These are phyloP conservation scores for Oryza rufipogon DNA, from an alignment of 176 grass and related monocot genomes.

Conservation along the genomic window DNA sequence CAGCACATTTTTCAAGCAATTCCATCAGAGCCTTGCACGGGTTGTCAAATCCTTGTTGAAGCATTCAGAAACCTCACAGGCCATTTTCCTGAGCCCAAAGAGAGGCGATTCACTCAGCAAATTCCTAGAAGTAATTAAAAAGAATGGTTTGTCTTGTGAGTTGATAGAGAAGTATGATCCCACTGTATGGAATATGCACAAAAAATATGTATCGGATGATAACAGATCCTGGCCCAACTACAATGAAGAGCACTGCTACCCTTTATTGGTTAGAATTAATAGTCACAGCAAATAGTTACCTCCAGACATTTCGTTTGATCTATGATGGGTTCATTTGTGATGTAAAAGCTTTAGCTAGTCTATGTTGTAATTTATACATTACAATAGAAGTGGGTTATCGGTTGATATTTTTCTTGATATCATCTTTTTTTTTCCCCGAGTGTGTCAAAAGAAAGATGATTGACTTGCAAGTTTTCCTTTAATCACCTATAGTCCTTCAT, in stretches of 20 bases:
- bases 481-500: not conserved
- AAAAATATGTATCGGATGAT: slow-evolving; percentile 51
- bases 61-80: slow-evolving; percentile 61
- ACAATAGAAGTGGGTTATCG: not conserved
- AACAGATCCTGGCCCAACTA: slow-evolving; percentile 83
- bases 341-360: slow-evolving; percentile 3
- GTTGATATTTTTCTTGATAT: not conserved
- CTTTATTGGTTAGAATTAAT: slow-evolving; percentile 71
- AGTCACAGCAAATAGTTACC: slow-evolving; percentile 1
- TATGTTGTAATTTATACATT: not conserved
- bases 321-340: slow-evolving; percentile 28
- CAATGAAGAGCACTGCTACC: slow-evolving; percentile 76
- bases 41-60: slow-evolving; percentile 64
- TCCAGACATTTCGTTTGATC: slow-evolving; percentile 23
- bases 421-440: not conserved
- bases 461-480: slow-evolving; percentile 13
- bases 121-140: slow-evolving; percentile 62
- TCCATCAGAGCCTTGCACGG: slow-evolving; percentile 61
- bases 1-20: slow-evolving; percentile 95
- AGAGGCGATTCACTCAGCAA: slow-evolving; percentile 90
- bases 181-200: slow-evolving; percentile 71
- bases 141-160: slow-evolving; percentile 63
- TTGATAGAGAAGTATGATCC: slow-evolving; percentile 85
- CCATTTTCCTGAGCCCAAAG: slow-evolving; percentile 82
- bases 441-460: not conserved